Conservation (phyloP, 2,329 filamentous ascomycete species). For the Grosmannia serpens region DNA sequence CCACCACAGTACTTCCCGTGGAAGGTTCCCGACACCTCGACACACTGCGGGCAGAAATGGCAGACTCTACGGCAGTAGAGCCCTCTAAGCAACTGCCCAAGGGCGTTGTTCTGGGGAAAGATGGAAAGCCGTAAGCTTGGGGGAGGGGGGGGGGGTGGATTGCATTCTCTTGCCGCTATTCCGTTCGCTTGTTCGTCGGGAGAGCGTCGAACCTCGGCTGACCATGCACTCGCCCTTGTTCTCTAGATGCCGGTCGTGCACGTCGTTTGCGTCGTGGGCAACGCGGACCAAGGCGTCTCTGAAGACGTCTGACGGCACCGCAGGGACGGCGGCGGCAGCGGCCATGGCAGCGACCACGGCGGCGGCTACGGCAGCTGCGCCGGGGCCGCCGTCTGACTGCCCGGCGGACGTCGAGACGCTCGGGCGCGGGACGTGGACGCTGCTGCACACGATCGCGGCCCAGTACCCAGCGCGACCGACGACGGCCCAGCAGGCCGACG, state of each 20-base stretch:
- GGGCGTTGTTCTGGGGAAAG: constrained; percentile 63
- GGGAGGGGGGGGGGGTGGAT: background rate
- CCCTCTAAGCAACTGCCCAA: constrained; percentile 49
- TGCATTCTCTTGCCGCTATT: background rate
- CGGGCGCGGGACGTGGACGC: constrained; percentile 82
- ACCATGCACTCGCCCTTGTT: background rate
- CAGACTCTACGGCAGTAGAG: constrained; percentile 18
- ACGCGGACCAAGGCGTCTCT: constrained; percentile 36
- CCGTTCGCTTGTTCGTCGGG: background rate
- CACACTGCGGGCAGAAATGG: constrained; percentile 19
- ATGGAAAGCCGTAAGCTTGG: constrained; percentile 72
- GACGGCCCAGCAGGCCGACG: constrained; percentile 58
- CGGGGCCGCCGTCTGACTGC: constrained; percentile 52
- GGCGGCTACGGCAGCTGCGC: constrained; percentile 21
- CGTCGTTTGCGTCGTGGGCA: constrained; percentile 52
- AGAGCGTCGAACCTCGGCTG: background rate
- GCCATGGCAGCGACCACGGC: constrained; percentile 17
- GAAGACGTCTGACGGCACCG: constrained; percentile 16
- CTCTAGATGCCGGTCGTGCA: constrained; percentile 59
- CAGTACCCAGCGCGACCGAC: constrained; percentile 67
- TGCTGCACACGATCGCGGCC: constrained; percentile 85
- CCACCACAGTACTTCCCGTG: background rate
- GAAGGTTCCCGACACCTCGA: background rate
- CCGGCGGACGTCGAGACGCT: constrained; percentile 83
- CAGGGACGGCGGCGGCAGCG: constrained; percentile 19